Conservation (phyloP, 495 filamentous ascomycete species). For the Hyaloscypha hepaticicola region DNA sequence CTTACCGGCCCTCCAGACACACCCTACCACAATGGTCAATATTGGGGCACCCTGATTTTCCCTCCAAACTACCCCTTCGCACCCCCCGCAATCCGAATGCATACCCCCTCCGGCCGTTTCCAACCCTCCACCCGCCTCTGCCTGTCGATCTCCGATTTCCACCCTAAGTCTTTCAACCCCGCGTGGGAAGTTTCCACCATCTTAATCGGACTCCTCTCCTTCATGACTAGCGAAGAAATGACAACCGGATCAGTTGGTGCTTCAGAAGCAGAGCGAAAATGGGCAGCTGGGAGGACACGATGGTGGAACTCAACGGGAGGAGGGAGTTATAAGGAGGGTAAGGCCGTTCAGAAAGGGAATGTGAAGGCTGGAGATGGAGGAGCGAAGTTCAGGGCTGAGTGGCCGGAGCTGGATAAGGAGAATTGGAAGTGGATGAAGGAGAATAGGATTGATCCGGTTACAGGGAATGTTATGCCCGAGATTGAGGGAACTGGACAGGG, state of each 20-base stretch:
- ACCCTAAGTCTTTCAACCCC: slow-evolving; percentile 96
- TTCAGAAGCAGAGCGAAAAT: slow-evolving; percentile 72
- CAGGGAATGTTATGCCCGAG: slow-evolving; percentile 38
- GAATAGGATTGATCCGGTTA: slow-evolving; percentile 70
- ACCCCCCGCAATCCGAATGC: slow-evolving; percentile 97
- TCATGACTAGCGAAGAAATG: slow-evolving; percentile 99
- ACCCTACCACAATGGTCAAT: slow-evolving; percentile 92
- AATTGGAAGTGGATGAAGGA: slow-evolving; percentile 94
- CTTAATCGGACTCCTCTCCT: slow-evolving; percentile 87
- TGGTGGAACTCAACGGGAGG: slow-evolving; percentile 99
- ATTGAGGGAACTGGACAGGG: slow-evolving; percentile 58
- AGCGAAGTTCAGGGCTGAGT: slow-evolving; percentile 83
- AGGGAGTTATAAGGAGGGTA: slow-evolving; percentile 57
- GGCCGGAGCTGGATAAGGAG: slow-evolving; percentile 85
- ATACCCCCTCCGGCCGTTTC: slow-evolving; percentile 94
- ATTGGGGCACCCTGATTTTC: slow-evolving; percentile 97
- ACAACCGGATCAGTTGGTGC: slow-evolving; percentile 90
- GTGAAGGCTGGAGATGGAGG: slow-evolving; percentile 83
- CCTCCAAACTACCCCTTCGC: slow-evolving; percentile 96
- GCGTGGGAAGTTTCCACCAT: slow-evolving; percentile 99
- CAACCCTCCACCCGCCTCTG: slow-evolving; percentile 89
- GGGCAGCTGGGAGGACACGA: slow-evolving; percentile 71
- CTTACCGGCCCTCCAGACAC: slow-evolving; percentile 93
- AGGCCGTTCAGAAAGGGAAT: slow-evolving; percentile 46
- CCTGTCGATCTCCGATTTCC: slow-evolving; percentile 94